These are phyloP conservation scores for Neurospora tetraspora DNA, from an alignment of 495 filamentous ascomycete species.

Conservation along the genomic window DNA sequence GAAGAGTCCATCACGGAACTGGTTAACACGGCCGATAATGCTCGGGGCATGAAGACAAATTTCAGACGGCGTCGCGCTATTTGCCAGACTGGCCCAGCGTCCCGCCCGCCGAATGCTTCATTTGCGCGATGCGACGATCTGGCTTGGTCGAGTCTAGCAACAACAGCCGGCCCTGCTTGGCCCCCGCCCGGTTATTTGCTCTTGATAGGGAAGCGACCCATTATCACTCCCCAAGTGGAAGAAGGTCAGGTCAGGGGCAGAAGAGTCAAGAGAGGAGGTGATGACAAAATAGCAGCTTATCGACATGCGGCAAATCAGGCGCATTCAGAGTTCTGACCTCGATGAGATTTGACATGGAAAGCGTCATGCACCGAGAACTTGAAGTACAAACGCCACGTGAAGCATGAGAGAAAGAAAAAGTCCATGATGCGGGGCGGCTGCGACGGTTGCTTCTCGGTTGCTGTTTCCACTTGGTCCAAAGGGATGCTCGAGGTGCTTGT, in stretches of 20 bases:
- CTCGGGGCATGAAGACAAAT: not conserved
- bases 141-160: not conserved
- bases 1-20: not conserved
- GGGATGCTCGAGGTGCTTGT: not conserved
- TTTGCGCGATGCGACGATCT: not conserved
- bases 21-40: not conserved
- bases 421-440: not conserved
- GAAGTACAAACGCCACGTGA: not conserved
- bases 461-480: not conserved
- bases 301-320: not conserved
- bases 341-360: not conserved
- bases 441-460: not conserved
- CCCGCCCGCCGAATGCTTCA: not conserved
- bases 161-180: not conserved
- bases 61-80: not conserved
- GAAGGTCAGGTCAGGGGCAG: not conserved
- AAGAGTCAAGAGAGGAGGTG: not conserved
- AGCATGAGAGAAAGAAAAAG: not conserved
- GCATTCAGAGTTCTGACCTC: not conserved
- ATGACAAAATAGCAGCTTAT: not conserved
- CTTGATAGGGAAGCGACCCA: not conserved
- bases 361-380: not conserved
- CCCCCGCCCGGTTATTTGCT: not conserved
- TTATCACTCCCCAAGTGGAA: not conserved
- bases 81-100: not conserved